phyloP scores from a whole-genome alignment of 176 grass and related monocot genomes.

The Lolium rigidum region DNA sequence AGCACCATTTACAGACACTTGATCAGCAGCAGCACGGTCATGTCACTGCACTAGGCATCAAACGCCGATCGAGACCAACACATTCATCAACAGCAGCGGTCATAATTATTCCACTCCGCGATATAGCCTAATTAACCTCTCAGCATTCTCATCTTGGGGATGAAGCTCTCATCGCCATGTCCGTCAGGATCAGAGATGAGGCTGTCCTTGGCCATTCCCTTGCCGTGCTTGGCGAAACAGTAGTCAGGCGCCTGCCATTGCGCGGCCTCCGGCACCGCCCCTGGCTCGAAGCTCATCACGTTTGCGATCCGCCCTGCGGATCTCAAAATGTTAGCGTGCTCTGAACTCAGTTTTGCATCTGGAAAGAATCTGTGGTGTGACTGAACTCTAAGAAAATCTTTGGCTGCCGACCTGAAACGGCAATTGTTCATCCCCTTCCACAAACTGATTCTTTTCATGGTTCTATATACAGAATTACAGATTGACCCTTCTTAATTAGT shows the following conservation, averaged over 20 bases:
- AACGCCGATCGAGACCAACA: background rate
- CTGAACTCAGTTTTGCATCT: background rate
- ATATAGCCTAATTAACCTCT: background rate
- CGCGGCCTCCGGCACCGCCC: slow-evolving; percentile 39
- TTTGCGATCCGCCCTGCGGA: background rate
- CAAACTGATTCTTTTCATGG: background rate
- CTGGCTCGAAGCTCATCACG: slow-evolving; percentile 54
- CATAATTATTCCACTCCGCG: background rate
- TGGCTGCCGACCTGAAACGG: background rate
- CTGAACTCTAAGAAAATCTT: background rate
- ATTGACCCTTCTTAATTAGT: too few relatives aligned
- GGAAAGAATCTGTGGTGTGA: background rate
- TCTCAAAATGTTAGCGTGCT: background rate
- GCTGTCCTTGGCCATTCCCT: background rate
- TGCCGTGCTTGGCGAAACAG: slow-evolving; percentile 37
- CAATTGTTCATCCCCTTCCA: too few relatives aligned
- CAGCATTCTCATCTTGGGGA: slow-evolving; percentile 2
- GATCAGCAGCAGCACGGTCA: background rate
- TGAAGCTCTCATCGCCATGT: background rate
- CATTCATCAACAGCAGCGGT: background rate
- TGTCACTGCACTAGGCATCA: too few relatives aligned
- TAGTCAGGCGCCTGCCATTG: slow-evolving; percentile 50
- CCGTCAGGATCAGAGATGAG: background rate
- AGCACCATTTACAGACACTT: background rate
- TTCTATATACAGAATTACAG: too few relatives aligned